These are phyloP conservation scores for Neonectria sp. DNA, from an alignment of 2,329 filamentous ascomycete species.

Conservation along the genomic window DNA sequence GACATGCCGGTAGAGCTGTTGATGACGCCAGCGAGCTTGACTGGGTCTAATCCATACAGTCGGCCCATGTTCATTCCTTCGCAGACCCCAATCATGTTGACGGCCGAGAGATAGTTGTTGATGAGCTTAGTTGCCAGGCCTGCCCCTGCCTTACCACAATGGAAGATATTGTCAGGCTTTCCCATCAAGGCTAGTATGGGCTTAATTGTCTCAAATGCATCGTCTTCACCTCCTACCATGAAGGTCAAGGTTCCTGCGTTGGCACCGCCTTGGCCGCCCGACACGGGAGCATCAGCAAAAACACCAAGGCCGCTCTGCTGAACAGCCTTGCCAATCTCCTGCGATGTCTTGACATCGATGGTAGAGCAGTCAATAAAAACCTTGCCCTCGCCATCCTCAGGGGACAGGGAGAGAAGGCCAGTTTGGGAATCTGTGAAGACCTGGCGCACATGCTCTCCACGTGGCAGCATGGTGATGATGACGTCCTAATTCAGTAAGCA, in stretches of 20 bases:
- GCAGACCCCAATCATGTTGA: constrained; percentile 35
- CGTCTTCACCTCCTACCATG: constrained; percentile 28
- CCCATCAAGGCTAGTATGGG: constrained; percentile 18
- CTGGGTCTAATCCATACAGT: constrained; percentile 24
- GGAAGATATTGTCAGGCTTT: constrained; percentile 22
- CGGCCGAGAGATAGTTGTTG: constrained; percentile 35
- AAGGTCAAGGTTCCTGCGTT: constrained; percentile 32
- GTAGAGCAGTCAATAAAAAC: constrained; percentile 29
- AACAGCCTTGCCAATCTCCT: constrained; percentile 11
- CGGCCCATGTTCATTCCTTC: constrained; percentile 37
- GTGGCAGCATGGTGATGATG: constrained; percentile 30
- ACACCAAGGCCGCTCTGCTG: constrained; percentile 9
- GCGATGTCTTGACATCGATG: constrained; percentile 21
- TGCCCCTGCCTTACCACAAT: constrained; percentile 30
- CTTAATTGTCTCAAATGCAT: constrained; percentile 11
- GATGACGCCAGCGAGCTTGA: constrained; percentile 23
- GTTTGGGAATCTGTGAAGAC: constrained; percentile 17
- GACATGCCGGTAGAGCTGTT: constrained; percentile 35
- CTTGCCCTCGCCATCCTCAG: background rate
- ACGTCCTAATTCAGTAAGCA: constrained; percentile 25
- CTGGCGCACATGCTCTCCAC: constrained; percentile 10
- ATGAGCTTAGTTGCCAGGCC: constrained; percentile 35
- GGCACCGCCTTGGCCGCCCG: constrained; percentile 30
- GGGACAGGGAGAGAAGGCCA: constrained; percentile 10
- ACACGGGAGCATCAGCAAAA: constrained; percentile 36